Percentiles rank a stretch among this genome's conserved stretches.
phyloP scores from a whole-genome alignment of 805 yeast genomes.

The Ogataea trehaloabstinens region DNA sequence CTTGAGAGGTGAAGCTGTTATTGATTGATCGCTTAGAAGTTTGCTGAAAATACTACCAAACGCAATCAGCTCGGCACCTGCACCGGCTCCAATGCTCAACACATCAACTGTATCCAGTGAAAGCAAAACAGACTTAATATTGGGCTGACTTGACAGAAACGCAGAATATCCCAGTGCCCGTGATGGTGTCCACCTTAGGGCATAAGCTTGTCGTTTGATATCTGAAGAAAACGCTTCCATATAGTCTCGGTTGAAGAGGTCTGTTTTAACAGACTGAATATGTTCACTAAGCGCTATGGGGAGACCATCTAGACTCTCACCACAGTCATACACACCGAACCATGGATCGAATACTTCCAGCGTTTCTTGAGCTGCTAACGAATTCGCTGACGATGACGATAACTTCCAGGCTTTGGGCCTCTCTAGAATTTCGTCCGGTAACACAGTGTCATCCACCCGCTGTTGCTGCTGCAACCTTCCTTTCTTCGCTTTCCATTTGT shows the following conservation, averaged over 20 bases:
- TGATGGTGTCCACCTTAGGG: conserved; percentile 83
- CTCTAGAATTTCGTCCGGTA: conserved; percentile 34
- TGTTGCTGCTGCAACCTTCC: not conserved
- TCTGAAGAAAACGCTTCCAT: conserved; percentile 62
- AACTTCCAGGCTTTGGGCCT: conserved; percentile 5
- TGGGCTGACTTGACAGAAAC: conserved; percentile 52
- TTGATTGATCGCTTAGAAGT: conserved; percentile 14
- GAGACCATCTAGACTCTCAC: conserved; percentile 25
- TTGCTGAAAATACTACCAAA: conserved; percentile 56
- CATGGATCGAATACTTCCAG: conserved; percentile 30
- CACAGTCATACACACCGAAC: conserved; percentile 26
- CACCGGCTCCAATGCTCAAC: conserved; percentile 84
- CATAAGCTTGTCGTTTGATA: conserved; percentile 70
- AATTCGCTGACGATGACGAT: conserved; percentile 6
- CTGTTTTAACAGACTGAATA: conserved; percentile 69
- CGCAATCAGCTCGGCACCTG: conserved; percentile 76
- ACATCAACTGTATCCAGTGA: conserved; percentile 32
- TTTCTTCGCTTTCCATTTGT: conserved; percentile 29
- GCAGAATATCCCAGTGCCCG: conserved; percentile 74
- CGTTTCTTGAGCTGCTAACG: conserved; percentile 36
- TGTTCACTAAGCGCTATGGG: conserved; percentile 35
- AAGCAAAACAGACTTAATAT: conserved; percentile 38
- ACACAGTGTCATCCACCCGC: conserved; percentile 15
- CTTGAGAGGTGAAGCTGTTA: conserved; percentile 4
- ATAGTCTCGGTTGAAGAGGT: conserved; percentile 70